phyloP scores from a whole-genome alignment of 2,329 filamentous ascomycete genomes.

The Periglandula ipomoeae region DNA sequence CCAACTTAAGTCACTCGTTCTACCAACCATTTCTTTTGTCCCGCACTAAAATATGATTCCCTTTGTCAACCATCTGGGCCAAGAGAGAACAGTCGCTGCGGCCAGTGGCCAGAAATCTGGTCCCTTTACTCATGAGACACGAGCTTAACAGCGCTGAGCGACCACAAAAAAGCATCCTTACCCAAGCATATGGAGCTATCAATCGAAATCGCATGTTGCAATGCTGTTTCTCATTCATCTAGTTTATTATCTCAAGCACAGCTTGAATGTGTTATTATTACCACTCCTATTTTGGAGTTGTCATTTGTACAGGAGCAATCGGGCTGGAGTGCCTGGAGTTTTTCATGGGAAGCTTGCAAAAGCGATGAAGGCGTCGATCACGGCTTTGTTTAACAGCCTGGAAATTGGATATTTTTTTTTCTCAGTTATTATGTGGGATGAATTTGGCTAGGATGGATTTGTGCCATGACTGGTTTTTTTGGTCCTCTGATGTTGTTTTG shows the following conservation, averaged over 20 bases:
- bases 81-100: neutral
- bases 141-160: neutral
- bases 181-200: neutral
- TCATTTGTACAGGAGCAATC: neutral
- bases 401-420: neutral
- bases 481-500: too few species aligned
- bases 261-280: neutral
- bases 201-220: neutral
- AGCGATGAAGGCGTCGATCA: constrained; percentile 3
- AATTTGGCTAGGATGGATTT: neutral
- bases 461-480: too few species aligned
- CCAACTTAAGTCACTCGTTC: neutral
- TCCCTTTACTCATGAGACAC: neutral
- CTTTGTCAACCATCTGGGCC: neutral
- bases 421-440: neutral
- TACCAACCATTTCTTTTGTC: constrained; percentile 1
- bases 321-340: neutral
- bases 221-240: neutral
- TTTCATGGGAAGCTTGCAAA: constrained; percentile 2
- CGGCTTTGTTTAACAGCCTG: neutral
- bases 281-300: too few species aligned
- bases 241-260: neutral
- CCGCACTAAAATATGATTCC: neutral
- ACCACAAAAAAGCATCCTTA: neutral
- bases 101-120: neutral